Percentiles rank a stretch among this genome's conserved stretches.
These are phyloP conservation scores for Zostera marina DNA, from an alignment of 116 monocot genomes.

Conservation along the genomic window DNA sequence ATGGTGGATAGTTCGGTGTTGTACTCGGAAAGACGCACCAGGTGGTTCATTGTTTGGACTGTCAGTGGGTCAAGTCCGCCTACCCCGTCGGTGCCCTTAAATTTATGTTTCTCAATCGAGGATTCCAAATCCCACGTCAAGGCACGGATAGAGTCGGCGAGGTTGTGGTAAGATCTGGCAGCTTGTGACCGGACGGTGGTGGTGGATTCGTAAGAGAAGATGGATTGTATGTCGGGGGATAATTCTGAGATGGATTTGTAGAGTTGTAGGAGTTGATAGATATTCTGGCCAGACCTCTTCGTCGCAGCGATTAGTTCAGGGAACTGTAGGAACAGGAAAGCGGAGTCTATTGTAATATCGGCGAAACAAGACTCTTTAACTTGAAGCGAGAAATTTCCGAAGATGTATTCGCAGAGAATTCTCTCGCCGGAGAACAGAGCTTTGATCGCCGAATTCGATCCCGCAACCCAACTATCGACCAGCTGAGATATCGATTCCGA, in stretches of 20 bases:
- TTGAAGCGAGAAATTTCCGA: slow-evolving; percentile 18
- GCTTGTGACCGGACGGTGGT: background rate
- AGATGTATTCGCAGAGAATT: slow-evolving; percentile 36
- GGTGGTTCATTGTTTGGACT: background rate
- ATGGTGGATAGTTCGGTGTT: background rate
- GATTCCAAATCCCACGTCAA: background rate
- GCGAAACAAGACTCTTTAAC: slow-evolving; percentile 38
- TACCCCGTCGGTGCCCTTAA: background rate
- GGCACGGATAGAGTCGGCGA: background rate
- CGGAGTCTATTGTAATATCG: slow-evolving; percentile 24
- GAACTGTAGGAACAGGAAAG: slow-evolving; percentile 31
- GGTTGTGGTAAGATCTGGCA: background rate
- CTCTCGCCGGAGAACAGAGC: slow-evolving; percentile 34
- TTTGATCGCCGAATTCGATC: slow-evolving; percentile 16
- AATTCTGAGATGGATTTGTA: background rate
- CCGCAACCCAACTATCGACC: slow-evolving; percentile 33
- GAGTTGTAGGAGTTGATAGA: background rate
- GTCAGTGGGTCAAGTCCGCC: background rate
- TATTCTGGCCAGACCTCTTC: background rate
- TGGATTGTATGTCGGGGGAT: background rate
- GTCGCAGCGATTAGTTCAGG: slow-evolving; percentile 20
- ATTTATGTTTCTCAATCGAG: background rate
- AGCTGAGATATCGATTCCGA: slow-evolving; percentile 25
- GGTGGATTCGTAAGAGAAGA: background rate
- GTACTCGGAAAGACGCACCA: background rate